Conservation (phyloP, 768 basidiomycete species). For the Leccinum obscurum region DNA sequence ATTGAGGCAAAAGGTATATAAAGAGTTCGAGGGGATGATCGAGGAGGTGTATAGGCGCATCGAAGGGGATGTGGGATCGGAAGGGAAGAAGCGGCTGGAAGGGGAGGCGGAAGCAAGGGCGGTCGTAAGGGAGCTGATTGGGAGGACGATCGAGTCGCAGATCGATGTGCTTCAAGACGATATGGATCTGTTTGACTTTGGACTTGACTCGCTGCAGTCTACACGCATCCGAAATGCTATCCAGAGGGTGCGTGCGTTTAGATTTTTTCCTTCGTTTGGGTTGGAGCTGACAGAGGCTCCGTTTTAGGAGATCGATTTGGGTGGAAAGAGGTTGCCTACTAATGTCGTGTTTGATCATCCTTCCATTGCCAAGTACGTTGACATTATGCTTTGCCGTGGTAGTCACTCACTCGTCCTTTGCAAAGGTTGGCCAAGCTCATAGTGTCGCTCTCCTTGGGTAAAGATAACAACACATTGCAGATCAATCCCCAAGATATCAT, state of each 20-base stretch:
- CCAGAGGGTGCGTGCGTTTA: constrained; percentile 38
- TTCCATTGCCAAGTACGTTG: constrained; percentile 37
- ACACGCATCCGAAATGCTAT: constrained; percentile 47
- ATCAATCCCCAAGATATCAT: constrained; percentile 35
- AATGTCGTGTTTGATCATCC: constrained; percentile 53
- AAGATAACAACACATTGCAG: constrained; percentile 5
- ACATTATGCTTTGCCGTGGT: not conserved
- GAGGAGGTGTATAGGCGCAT: constrained; percentile 41
- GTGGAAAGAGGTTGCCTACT: constrained; percentile 22
- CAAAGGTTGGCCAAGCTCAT: constrained; percentile 44
- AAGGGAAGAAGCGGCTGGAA: constrained; percentile 15
- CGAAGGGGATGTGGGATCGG: constrained; percentile 38
- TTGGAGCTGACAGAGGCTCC: constrained; percentile 6
- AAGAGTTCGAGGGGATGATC: constrained; percentile 48
- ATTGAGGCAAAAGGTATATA: constrained; percentile 49
- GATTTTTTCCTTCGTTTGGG: constrained; percentile 11
- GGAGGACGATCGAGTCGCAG: constrained; percentile 22
- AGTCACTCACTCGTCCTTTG: not conserved
- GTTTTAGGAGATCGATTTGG: constrained; percentile 19
- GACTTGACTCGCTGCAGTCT: constrained; percentile 55
- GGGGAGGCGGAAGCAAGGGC: constrained; percentile 13
- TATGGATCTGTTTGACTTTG: constrained; percentile 48
- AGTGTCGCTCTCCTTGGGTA: constrained; percentile 35
- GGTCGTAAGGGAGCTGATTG: constrained; percentile 17
- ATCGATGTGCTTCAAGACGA: constrained; percentile 22